Evolutionary conservation across 176 grass and related monocot genomes (phyloP).

Genomic region (Aegilops tauschii): DNA sequence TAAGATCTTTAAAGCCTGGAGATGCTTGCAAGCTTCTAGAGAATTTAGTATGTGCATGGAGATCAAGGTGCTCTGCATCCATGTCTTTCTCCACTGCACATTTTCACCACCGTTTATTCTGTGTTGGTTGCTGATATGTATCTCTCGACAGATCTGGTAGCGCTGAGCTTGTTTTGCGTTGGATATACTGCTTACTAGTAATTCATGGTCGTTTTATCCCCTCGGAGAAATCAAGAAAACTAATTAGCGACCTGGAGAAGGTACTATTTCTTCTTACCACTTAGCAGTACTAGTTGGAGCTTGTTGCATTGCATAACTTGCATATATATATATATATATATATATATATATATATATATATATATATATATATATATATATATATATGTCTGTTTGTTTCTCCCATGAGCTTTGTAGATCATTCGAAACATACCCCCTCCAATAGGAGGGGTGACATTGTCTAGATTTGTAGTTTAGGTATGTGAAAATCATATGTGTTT

Average conservation of each 20-base stretch:
- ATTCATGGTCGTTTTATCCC: constrained; percentile 66
- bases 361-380: too few species aligned
- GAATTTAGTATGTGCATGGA: constrained; percentile 67
- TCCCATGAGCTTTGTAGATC: constrained; percentile 1
- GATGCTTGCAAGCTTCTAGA: constrained; percentile 74
- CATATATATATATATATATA: background rate
- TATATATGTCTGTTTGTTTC: background rate
- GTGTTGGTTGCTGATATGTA: constrained; percentile 11
- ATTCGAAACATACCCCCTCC: background rate
- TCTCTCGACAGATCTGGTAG: constrained; percentile 57
- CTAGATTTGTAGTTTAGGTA: background rate
- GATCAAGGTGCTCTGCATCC: constrained; percentile 49
- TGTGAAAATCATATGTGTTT: background rate
- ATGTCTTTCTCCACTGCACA: constrained; percentile 7
- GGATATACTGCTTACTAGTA: constrained; percentile 81
- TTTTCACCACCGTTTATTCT: background rate
- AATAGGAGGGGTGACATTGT: background rate
- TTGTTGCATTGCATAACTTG: background rate
- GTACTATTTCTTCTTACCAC: constrained; percentile 35
- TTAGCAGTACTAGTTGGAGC: background rate
- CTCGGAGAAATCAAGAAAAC: constrained; percentile 47
- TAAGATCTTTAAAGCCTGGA: constrained; percentile 58
- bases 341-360: too few species aligned
- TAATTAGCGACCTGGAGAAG: constrained; percentile 59
- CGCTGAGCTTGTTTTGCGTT: constrained; percentile 57